These are phyloP conservation scores for Metschnikowia bowlesiae DNA, from an alignment of 805 yeast genomes.

Conservation along the genomic window DNA sequence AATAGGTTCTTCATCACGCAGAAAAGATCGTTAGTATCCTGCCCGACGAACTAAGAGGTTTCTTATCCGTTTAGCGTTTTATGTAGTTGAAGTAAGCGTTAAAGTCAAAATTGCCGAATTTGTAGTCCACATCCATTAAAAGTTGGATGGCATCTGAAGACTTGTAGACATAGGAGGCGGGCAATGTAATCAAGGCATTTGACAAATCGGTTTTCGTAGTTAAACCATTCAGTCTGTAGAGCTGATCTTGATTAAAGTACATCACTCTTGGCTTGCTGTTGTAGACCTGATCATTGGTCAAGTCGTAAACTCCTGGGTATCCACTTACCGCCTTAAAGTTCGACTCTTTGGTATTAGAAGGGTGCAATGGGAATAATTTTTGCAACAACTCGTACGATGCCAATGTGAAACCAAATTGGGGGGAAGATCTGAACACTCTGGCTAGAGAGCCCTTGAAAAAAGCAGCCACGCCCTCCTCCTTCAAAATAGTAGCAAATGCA, in stretches of 20 bases:
- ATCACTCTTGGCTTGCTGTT: constrained; percentile 32
- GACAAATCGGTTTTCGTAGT: constrained; percentile 22
- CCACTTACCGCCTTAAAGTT: constrained; percentile 42
- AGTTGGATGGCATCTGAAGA: constrained; percentile 58
- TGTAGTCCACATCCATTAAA: constrained; percentile 59
- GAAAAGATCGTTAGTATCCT: neutral
- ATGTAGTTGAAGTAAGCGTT: constrained; percentile 41
- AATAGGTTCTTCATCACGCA: neutral
- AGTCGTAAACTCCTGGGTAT: constrained; percentile 43
- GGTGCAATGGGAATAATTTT: constrained; percentile 65
- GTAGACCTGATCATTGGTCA: constrained; percentile 39
- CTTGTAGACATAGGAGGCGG: constrained; percentile 48
- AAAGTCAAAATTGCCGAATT: constrained; percentile 53
- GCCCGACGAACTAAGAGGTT: neutral
- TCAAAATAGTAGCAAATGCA: constrained; percentile 68
- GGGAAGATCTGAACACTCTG: constrained; percentile 89
- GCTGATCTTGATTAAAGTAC: constrained; percentile 34
- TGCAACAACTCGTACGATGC: constrained; percentile 96
- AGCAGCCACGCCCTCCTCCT: constrained; percentile 80
- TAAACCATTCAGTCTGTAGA: constrained; percentile 30
- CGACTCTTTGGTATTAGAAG: constrained; percentile 41
- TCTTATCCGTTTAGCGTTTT: constrained; percentile 14
- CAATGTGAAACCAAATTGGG: constrained; percentile 95
- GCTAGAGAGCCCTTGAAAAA: constrained; percentile 97
- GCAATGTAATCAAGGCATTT: constrained; percentile 40